Conservation (phyloP, 1,284 basidiomycete genomes). For the Rhizoctonia solani region DNA sequence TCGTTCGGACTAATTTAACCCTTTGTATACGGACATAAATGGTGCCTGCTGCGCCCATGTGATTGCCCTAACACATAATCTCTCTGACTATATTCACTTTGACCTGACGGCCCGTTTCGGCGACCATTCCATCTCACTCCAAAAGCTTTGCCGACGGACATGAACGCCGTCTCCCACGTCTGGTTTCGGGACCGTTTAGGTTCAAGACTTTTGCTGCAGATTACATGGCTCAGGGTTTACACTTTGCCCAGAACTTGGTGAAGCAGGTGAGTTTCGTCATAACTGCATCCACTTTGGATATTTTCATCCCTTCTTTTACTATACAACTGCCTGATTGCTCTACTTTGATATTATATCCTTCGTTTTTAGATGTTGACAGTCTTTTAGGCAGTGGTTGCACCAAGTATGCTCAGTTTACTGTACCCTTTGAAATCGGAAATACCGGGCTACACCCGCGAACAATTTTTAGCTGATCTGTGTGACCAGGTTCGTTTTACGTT, state of each 20-base stretch:
- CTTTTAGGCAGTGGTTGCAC: conserved; percentile 40
- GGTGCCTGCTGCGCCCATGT: too few relatives aligned
- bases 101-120: too few relatives aligned
- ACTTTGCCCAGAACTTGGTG: conserved; percentile 12
- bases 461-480: conserved; percentile 39
- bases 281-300: too few relatives aligned
- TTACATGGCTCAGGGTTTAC: conserved; percentile 36
- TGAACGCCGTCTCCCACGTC: conserved; percentile 39
- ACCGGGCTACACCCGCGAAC: conserved; percentile 39
- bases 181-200: conserved; percentile 40
- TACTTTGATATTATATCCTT: neutral
- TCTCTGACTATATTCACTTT: neutral
- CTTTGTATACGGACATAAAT: too few relatives aligned
- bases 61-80: too few relatives aligned
- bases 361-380: neutral
- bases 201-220: conserved; percentile 40
- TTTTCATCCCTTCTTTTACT: too few relatives aligned
- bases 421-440: conserved; percentile 40
- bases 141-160: conserved; percentile 41
- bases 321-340: neutral
- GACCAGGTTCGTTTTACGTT: conserved; percentile 9
- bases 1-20: too few relatives aligned
- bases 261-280: conserved; percentile 3
- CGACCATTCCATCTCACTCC: neutral
- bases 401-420: conserved; percentile 40